Conservation (phyloP, 352 stramenopile species). For the Globisporangium spinosum region DNA sequence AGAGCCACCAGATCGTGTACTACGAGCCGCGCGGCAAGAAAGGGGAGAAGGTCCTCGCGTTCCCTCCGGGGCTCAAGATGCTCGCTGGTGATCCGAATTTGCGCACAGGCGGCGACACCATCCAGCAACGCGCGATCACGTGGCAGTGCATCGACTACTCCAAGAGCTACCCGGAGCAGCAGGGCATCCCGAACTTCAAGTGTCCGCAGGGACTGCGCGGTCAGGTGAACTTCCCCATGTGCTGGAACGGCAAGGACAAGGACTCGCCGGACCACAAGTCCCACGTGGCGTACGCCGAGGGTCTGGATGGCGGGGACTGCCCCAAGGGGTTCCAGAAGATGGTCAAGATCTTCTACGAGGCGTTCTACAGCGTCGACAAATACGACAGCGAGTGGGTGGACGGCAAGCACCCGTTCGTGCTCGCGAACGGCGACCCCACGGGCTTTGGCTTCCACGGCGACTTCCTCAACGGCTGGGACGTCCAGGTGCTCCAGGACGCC, state of each 20-base stretch:
- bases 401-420: slow-evolving; percentile 46
- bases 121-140: slow-evolving; percentile 39
- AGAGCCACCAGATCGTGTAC: slow-evolving; percentile 56
- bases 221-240: slow-evolving; percentile 59
- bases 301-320: slow-evolving; percentile 37
- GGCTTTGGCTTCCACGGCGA: slow-evolving; percentile 50
- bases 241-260: slow-evolving; percentile 42
- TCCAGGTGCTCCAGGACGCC: slow-evolving; percentile 37
- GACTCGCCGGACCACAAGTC: slow-evolving; percentile 51
- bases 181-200: slow-evolving; percentile 41
- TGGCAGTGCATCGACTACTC: slow-evolving; percentile 50
- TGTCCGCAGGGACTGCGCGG: slow-evolving; percentile 41
- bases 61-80: slow-evolving; percentile 46
- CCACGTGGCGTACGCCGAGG: slow-evolving; percentile 42
- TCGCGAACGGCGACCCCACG: slow-evolving; percentile 43
- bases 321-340: slow-evolving; percentile 44
- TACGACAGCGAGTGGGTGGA: slow-evolving; percentile 46
- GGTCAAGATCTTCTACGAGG: slow-evolving; percentile 59
- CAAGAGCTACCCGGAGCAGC: slow-evolving; percentile 36
- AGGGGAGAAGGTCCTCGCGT: slow-evolving; percentile 39
- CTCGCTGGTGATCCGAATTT: slow-evolving; percentile 37
- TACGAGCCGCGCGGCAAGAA: slow-evolving; percentile 33
- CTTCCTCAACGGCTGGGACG: slow-evolving; percentile 51
- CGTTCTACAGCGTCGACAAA: slow-evolving; percentile 46
- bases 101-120: slow-evolving; percentile 29